A percentile compares a stretch with the other conserved stretches of the same genome.
Evolutionary conservation across 2,329 filamentous ascomycete genomes (phyloP).

Genomic region (Talaromyces islandicus): DNA sequence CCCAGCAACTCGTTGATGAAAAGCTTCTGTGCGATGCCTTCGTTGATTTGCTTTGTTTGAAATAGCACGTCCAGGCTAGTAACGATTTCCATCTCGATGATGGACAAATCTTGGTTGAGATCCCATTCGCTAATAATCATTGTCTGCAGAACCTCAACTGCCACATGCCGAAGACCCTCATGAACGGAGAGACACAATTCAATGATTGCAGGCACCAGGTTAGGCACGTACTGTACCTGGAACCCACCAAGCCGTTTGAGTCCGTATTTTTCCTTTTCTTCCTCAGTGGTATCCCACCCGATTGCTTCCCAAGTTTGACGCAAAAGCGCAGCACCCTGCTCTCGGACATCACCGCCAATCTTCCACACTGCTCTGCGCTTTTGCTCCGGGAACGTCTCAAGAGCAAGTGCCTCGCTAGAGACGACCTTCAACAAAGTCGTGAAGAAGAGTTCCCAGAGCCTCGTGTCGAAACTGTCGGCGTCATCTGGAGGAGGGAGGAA

Average conservation of each 20-base stretch:
- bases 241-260: slow-evolving; percentile 86
- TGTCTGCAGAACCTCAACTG: slow-evolving; percentile 86
- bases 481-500: slow-evolving; percentile 87
- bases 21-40: slow-evolving; percentile 84
- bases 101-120: slow-evolving; percentile 80
- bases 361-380: slow-evolving; percentile 97
- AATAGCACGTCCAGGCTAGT: slow-evolving; percentile 87
- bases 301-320: slow-evolving; percentile 88
- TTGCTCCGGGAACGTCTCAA: slow-evolving; percentile 96
- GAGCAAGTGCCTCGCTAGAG: slow-evolving; percentile 76
- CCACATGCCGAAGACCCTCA: slow-evolving; percentile 80
- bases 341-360: slow-evolving; percentile 91
- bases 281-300: slow-evolving; percentile 83
- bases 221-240: slow-evolving; percentile 95
- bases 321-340: slow-evolving; percentile 81
- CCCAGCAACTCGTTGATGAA: slow-evolving; percentile 82
- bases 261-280: slow-evolving; percentile 72
- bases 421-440: slow-evolving; percentile 82
- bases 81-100: slow-evolving; percentile 94
- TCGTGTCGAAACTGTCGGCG: slow-evolving; percentile 84
- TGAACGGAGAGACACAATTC: slow-evolving; percentile 94
- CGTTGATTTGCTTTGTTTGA: slow-evolving; percentile 80
- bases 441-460: slow-evolving; percentile 92
- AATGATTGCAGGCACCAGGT: slow-evolving; percentile 83
- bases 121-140: slow-evolving; percentile 99